Percentiles rank a stretch among this genome's conserved stretches.
Conservation (phyloP, 2,329 filamentous ascomycete genomes). For the Penicillium frequentans region DNA sequence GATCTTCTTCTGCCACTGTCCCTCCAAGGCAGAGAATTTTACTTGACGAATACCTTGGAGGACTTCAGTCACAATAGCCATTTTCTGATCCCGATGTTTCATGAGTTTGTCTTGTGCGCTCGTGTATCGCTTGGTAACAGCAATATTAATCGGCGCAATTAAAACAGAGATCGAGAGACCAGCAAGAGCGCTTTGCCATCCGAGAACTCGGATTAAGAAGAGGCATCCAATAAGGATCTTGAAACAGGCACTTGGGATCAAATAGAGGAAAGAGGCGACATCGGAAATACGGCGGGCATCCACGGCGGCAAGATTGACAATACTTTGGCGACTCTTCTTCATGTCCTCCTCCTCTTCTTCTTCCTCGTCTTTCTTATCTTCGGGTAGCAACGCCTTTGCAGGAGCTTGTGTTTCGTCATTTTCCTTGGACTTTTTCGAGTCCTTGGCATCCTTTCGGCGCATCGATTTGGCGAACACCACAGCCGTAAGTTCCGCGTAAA, state of each 20-base stretch:
- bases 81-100: conserved; percentile 73
- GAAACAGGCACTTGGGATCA: conserved; percentile 62
- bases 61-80: conserved; percentile 73
- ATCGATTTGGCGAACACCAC: conserved; percentile 76
- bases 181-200: conserved; percentile 66
- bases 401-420: conserved; percentile 25
- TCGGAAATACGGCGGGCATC: conserved; percentile 69
- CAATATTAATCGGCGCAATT: conserved; percentile 68
- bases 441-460: conserved; percentile 68
- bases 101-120: conserved; percentile 68
- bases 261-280: conserved; percentile 66
- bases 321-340: conserved; percentile 66
- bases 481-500: conserved; percentile 69
- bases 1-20: conserved; percentile 73
- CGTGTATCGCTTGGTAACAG: conserved; percentile 64
- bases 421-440: conserved; percentile 37
- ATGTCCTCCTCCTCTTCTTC: conserved; percentile 41
- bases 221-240: conserved; percentile 65
- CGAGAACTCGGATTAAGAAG: conserved; percentile 69
- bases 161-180: conserved; percentile 65
- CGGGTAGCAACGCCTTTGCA: conserved; percentile 11
- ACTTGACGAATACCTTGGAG: conserved; percentile 79
- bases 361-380: conserved; percentile 41
- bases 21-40: conserved; percentile 77
- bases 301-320: conserved; percentile 75